Evolutionary conservation across 352 stramenopile genomes (phyloP), one percentile per base, ranked within the genome.

Genomic region (Globisporangium nodosum): DNA sequence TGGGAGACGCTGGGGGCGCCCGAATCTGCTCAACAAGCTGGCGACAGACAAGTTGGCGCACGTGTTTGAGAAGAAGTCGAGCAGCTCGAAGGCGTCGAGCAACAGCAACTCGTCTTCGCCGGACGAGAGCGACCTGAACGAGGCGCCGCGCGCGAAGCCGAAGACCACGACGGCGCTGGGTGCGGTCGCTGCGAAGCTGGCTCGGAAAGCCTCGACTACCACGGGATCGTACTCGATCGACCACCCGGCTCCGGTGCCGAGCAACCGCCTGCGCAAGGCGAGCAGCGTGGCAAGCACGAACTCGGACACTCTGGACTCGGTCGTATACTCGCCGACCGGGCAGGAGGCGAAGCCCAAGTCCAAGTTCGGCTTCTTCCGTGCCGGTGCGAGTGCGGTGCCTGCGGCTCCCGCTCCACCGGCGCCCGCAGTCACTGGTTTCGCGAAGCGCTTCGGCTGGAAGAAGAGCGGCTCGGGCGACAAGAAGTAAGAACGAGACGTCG

Each of bases 401-500:
- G 46, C 37, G 12, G 51, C 60, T 39, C 49, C 31, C 8, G 30
- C 21, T 4, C 27, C 60, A 9, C n/a, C 60, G 21, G 50, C 30
- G n/a, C n/a, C 37, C 0, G 46, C 60, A 30, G 20, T 53, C 9
- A 39, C 60, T 24, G 31, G 40, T 15, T 58, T 66, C 20, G 54
- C 60, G 16, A 66, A 66, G 54, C 60, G 60, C 11, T 66, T 66
- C 24, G 60, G 54, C 21, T 66, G 60, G 60, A 66, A 66, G 54
- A 66, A 66, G 48, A 49, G 43, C 20, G 8, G 43, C 18, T 49
- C 20, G 6, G 43, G 18, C 18, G 43, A 49, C 43, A 49, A 49
- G 43, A 49, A 49, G 43, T 27, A 49, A 49, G 43, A n/a, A 49
- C n/a, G 43, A 49, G 8, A 24, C 43, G 6, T 49, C 43, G 16